A percentile compares a stretch with the other conserved stretches of the same genome.
These are phyloP conservation scores for Spathaspora boniae DNA, from an alignment of 805 yeast genomes.

Conservation along the genomic window DNA sequence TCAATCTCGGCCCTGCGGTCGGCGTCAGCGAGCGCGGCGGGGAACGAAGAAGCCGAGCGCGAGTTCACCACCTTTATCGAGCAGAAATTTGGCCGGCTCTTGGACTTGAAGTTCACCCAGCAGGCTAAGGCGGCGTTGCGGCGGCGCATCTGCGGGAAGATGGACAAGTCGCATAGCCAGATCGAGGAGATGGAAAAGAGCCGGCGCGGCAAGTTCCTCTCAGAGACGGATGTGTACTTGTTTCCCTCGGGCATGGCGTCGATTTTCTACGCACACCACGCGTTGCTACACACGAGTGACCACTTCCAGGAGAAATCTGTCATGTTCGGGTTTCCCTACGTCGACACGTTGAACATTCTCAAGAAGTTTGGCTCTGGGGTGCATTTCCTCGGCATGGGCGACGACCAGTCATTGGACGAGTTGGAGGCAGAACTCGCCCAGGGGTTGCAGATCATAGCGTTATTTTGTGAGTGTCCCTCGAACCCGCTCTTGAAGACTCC, in stretches of 20 bases:
- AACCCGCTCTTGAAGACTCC: constrained; percentile 91
- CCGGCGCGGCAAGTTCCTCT: constrained; percentile 24
- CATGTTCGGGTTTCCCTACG: constrained; percentile 95
- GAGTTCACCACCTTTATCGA: constrained; percentile 73
- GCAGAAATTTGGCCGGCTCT: constrained; percentile 85
- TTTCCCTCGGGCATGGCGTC: constrained; percentile 94
- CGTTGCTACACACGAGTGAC: constrained; percentile 33
- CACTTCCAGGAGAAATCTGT: constrained; percentile 56
- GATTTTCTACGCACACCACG: constrained; percentile 76
- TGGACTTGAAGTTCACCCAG: constrained; percentile 70
- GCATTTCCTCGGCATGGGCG: constrained; percentile 82
- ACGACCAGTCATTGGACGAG: constrained; percentile 61
- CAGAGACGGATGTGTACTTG: constrained; percentile 71
- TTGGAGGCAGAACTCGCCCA: constrained; percentile 56
- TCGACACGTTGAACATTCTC: constrained; percentile 83
- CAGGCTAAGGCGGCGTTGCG: constrained; percentile 75
- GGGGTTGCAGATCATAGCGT: constrained; percentile 55
- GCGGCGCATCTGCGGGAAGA: constrained; percentile 68
- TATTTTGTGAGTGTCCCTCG: constrained; percentile 92
- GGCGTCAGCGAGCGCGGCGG: constrained; percentile 17
- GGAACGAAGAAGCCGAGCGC: constrained; percentile 29
- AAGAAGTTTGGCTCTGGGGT: constrained; percentile 91
- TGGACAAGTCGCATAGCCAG: constrained; percentile 38
- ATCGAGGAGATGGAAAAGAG: constrained; percentile 25
- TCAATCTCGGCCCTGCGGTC: constrained; percentile 26